Conservation (phyloP, 2,329 filamentous ascomycete genomes). For the Tolypocladium ovalisporum region DNA sequence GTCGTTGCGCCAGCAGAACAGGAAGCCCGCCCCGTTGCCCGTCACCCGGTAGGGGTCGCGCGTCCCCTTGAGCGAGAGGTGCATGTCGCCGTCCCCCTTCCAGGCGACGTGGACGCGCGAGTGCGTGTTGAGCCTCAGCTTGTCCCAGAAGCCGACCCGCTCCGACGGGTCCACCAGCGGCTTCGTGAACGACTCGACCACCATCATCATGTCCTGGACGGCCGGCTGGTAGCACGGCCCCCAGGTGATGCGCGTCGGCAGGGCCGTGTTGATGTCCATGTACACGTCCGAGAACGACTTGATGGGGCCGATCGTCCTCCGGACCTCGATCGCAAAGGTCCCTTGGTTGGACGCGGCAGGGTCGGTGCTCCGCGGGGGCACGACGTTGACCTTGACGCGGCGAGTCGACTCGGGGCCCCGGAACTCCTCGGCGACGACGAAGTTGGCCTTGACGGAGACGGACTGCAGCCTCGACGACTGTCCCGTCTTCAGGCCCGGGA, state of each 20-base stretch:
- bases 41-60: conserved; percentile 91
- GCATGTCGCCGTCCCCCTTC: conserved; percentile 93
- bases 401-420: conserved; percentile 70
- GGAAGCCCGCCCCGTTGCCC: conserved; percentile 83
- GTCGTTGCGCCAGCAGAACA: conserved; percentile 98
- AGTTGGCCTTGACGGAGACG: conserved; percentile 76
- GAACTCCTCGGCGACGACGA: conserved; percentile 92
- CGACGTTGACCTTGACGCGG: conserved; percentile 70
- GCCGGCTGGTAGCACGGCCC: conserved; percentile 95
- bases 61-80: conserved; percentile 81
- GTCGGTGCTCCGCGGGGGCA: conserved; percentile 55
- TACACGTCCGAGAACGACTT: conserved; percentile 93
- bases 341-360: conserved; percentile 44
- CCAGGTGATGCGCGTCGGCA: conserved; percentile 92
- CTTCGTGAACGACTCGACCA: conserved; percentile 94
- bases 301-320: conserved; percentile 83
- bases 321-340: conserved; percentile 74
- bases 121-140: conserved; percentile 88
- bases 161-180: conserved; percentile 90
- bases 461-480: conserved; percentile 75
- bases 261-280: conserved; percentile 84
- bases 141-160: conserved; percentile 95
- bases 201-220: conserved; percentile 99
- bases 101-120: conserved; percentile 81
- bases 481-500: conserved; percentile 68